Percentiles rank a stretch among this genome's conserved stretches.
Conservation (phyloP, 2,329 filamentous ascomycete species). For the Colletotrichum tabaci region DNA sequence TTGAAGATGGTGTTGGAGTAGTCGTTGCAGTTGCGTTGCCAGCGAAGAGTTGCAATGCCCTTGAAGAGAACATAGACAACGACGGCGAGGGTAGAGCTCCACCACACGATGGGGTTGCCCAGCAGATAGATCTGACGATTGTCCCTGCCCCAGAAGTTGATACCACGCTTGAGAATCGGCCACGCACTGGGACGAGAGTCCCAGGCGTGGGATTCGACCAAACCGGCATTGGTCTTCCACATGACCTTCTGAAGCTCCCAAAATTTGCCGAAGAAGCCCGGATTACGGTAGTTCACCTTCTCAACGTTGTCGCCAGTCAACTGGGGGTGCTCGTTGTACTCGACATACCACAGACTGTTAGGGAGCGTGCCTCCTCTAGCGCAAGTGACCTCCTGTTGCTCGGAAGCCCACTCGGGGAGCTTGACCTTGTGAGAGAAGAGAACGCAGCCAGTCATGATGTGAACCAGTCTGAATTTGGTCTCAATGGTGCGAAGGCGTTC, state of each 20-base stretch:
- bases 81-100: conserved; percentile 85
- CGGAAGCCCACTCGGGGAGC: conserved; percentile 96
- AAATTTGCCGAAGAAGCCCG: conserved; percentile 98
- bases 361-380: conserved; percentile 91
- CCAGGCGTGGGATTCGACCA: conserved; percentile 98
- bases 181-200: conserved; percentile 95
- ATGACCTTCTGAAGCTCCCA: conserved; percentile 97
- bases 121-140: conserved; percentile 96
- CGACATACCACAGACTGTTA: conserved; percentile 98
- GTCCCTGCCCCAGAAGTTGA: conserved; percentile 99
- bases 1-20: conserved; percentile 89
- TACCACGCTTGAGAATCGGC: conserved; percentile 92
- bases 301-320: conserved; percentile 80
- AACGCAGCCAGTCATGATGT: conserved; percentile 96
- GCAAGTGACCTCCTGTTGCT: conserved; percentile 99
- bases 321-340: conserved; percentile 88
- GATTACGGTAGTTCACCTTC: conserved; percentile 95
- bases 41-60: conserved; percentile 87
- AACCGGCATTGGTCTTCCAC: conserved; percentile 98
- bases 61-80: conserved; percentile 87
- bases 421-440: conserved; percentile 99
- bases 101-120: conserved; percentile 96
- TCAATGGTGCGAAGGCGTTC: conserved; percentile 92
- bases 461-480: conserved; percentile 95
- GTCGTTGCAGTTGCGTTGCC: conserved; percentile 94